Evolutionary conservation across 352 stramenopile genomes (phyloP).

Genomic region (Globisporangium okanoganense): DNA sequence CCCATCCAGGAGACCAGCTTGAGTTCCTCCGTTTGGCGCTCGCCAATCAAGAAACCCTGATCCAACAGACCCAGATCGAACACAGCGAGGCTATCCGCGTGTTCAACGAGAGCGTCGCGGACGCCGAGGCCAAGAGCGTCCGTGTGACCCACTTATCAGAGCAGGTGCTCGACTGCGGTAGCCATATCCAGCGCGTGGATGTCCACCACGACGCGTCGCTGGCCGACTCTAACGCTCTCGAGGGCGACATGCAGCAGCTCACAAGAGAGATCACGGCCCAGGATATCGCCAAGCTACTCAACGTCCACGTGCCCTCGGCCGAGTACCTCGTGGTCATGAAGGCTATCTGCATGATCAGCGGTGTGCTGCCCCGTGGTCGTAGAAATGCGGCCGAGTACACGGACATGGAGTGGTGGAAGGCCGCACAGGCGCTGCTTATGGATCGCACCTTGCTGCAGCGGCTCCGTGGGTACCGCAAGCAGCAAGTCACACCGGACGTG

Average conservation of each 20-base stretch:
- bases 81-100: slow-evolving; percentile 41
- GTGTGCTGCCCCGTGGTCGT: slow-evolving; percentile 45
- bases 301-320: slow-evolving; percentile 45
- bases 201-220: slow-evolving; percentile 40
- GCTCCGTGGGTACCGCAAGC: slow-evolving; percentile 49
- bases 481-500: slow-evolving; percentile 49
- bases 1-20: slow-evolving; percentile 9
- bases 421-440: slow-evolving; percentile 74
- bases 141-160: slow-evolving; percentile 35
- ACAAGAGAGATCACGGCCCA: slow-evolving; percentile 71
- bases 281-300: slow-evolving; percentile 66
- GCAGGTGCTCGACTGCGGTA: slow-evolving; percentile 51
- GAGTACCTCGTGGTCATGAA: slow-evolving; percentile 64
- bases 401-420: slow-evolving; percentile 78
- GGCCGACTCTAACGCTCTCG: slow-evolving; percentile 47
- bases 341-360: slow-evolving; percentile 67
- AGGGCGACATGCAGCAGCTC: slow-evolving; percentile 53
- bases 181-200: slow-evolving; percentile 49
- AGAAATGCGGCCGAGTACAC: slow-evolving; percentile 64
- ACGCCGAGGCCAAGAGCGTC: slow-evolving; percentile 63
- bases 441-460: slow-evolving; percentile 61
- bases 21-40: slow-evolving; percentile 22
- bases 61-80: slow-evolving; percentile 17
- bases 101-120: slow-evolving; percentile 70
- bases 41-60: slow-evolving; percentile 16